Conservation (phyloP, 108 stramenopile genomes). For the Bacterosira constricta region DNA sequence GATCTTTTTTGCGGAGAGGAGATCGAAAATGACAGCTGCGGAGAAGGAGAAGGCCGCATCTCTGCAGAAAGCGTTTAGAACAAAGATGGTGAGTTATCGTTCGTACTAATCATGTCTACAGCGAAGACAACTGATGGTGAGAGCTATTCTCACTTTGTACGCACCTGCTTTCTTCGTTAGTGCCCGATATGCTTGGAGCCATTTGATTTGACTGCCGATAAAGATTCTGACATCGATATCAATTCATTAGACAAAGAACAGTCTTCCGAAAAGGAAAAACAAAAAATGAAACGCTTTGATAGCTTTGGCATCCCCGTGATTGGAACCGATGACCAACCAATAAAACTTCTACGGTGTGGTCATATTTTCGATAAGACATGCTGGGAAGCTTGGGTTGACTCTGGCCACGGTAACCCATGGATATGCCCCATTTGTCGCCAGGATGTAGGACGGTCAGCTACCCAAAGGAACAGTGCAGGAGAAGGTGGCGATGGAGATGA, state of each 20-base stretch:
- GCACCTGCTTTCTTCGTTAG: not conserved
- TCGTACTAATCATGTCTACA: not conserved
- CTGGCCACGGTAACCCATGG: conserved; percentile 78
- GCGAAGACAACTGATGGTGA: not conserved
- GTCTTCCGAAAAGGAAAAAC: conserved; percentile 1
- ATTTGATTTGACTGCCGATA: conserved; percentile 45
- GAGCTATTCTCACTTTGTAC: not conserved
- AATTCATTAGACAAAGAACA: conserved; percentile 2
- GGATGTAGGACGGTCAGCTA: conserved; percentile 56
- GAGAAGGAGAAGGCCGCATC: conserved; percentile 78
- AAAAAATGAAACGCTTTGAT: conserved; percentile 58
- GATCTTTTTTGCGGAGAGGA: conserved; percentile 63
- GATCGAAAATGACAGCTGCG: conserved; percentile 59
- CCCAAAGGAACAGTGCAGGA: not conserved
- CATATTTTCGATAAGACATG: conserved; percentile 89
- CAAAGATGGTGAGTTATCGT: conserved; percentile 29
- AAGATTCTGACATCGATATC: conserved; percentile 1
- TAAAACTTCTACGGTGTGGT: conserved; percentile 86
- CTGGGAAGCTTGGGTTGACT: conserved; percentile 82
- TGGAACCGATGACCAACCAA: conserved; percentile 70
- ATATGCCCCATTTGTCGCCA: conserved; percentile 86
- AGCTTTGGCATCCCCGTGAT: conserved; percentile 69
- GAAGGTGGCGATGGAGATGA: not conserved
- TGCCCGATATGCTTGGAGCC: conserved; percentile 88
- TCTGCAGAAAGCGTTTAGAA: conserved; percentile 69